Conservation (phyloP, 2,329 filamentous ascomycete genomes). For the Paecilomyces variotii region DNA sequence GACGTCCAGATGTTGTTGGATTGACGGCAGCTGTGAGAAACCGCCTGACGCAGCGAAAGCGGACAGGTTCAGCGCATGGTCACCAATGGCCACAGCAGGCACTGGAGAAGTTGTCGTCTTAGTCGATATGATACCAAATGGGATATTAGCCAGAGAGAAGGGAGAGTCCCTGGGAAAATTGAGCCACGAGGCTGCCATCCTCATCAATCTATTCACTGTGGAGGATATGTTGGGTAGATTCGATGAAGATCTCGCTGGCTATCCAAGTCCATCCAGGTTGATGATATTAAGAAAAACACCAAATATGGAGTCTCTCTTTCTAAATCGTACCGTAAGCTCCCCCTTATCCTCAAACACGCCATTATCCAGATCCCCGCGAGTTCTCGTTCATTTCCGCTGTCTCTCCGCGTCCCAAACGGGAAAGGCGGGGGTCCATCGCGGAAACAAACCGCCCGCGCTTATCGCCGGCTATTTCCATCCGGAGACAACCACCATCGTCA, state of each 20-base stretch:
- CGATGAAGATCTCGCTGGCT: not conserved
- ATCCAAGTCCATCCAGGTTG: not conserved
- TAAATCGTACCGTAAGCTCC: not conserved
- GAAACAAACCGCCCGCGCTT: conserved; percentile 6
- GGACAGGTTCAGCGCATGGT: conserved; percentile 61
- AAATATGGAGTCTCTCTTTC: not conserved
- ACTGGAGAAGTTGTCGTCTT: conserved; percentile 48
- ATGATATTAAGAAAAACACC: not conserved
- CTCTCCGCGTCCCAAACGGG: not conserved
- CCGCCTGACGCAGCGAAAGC: conserved; percentile 52
- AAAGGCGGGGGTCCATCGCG: not conserved
- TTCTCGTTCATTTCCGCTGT: not conserved
- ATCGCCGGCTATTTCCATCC: conserved; percentile 9
- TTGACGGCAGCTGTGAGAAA: conserved; percentile 50
- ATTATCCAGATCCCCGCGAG: not conserved
- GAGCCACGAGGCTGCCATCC: conserved; percentile 48
- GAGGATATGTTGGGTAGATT: not conserved
- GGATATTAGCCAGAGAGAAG: conserved; percentile 73
- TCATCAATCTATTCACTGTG: conserved; percentile 11
- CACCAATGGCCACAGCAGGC: conserved; percentile 64
- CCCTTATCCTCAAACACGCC: not conserved
- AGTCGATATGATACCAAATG: conserved; percentile 73
- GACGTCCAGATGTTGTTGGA: conserved; percentile 51
- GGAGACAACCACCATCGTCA: not conserved
- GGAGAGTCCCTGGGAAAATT: conserved; percentile 52